Base-by-base conservation (phyloP, 2,329 filamentous ascomycete genomes). In the Penicillium sp. region DNA sequence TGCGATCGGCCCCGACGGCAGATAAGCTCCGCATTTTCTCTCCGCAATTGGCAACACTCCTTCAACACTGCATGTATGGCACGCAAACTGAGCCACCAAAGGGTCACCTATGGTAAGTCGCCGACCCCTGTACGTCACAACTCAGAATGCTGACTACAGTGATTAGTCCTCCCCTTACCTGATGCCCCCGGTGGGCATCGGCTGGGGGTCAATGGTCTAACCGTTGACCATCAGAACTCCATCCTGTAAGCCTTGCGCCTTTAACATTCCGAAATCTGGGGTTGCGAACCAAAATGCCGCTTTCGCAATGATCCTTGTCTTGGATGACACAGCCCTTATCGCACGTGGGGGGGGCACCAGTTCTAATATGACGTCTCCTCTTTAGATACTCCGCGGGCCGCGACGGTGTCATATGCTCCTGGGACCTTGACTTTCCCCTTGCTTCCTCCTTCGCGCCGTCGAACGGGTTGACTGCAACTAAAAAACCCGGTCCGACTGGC, bases 351-450 rank as follows among this genome's bases (percentile, higher is more conserved):
- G 47, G 49, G 51, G 47, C 55, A 57, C 59, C 49, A 46, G 49
- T 52, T 54, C 62, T 69, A 62, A 67, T 56, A 52, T 55, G 52
- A 55, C 44, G 48, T 55, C 38, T 51, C 39, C 52, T 43, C 49
- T 38, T 32, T 59, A 97, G 92, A 67, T 99, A 97, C 77, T 97
- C 94, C 43, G 94, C 91, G 62, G 94, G 94, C 56, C 88, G 94
- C 70, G 94, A 99, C 75, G 94, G 94, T 65, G 89, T 94, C 47
- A 88, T 99, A 63, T 99, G 94, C 77, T 91, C 93, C 57, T 99
- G 94, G 94, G 88, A 97, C 74, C 79, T 97, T 44, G 68, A 70
- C 47, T 55, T 64, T 7, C 65, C 76, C 16, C 75, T 77, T 43
- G 51, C 67, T 56, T 59, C 73, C 10, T 61, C 68, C 5, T 60